Evolutionary conservation across 345 rosid species (phyloP).

Genomic region (Boechera retrofracta): DNA sequence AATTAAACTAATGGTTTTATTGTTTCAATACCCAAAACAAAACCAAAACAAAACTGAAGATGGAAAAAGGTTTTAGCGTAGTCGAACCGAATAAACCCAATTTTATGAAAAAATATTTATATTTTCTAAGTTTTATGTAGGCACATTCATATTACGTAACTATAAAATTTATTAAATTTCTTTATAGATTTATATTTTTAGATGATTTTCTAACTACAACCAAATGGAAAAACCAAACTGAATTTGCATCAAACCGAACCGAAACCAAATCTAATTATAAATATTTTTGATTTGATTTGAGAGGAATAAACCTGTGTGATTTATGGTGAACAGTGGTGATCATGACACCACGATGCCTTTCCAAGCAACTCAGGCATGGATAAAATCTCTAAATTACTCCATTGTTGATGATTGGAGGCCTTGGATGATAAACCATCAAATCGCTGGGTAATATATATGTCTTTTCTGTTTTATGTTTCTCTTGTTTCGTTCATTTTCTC

Average conservation of each 20-base stretch:
- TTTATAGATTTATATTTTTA: no score
- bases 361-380: slow-evolving; percentile 64
- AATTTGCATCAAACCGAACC: neutral
- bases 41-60: neutral
- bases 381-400: slow-evolving; percentile 55
- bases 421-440: slow-evolving; percentile 55
- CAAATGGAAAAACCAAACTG: neutral
- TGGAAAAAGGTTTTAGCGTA: neutral
- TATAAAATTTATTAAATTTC: no score
- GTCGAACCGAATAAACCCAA: neutral
- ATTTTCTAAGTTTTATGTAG: no score
- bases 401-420: slow-evolving; percentile 60
- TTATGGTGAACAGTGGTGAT: slow-evolving; percentile 52
- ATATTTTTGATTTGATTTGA: neutral
- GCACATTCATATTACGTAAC: no score
- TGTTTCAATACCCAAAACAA: no score
- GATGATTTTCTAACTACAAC: neutral
- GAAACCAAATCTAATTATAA: neutral
- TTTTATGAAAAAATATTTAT: no score
- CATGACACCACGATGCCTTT: slow-evolving; percentile 55
- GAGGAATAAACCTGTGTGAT: neutral
- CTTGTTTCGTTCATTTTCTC: neutral
- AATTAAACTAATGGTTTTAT: no score
- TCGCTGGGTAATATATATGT: slow-evolving; percentile 42
- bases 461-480: neutral